phyloP scores from a whole-genome alignment of 2,329 filamentous ascomycete species.

The Didymella segeticola region DNA sequence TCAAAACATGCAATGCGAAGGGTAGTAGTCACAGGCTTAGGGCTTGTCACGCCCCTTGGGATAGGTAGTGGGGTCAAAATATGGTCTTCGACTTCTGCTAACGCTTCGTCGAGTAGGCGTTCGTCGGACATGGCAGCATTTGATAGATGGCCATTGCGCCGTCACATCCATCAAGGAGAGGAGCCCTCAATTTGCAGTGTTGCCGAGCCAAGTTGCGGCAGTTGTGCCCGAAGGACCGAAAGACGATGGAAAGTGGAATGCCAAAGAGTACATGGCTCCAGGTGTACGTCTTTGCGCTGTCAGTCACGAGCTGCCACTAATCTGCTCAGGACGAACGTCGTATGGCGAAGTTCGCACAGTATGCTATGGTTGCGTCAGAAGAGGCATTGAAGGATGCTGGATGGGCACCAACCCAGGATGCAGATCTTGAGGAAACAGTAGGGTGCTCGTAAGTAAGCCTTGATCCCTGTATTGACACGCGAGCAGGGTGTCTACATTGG shows the following conservation, averaged over 20 bases:
- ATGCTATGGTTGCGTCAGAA: conserved; percentile 82
- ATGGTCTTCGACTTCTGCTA: neutral
- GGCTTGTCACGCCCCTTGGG: conserved; percentile 71
- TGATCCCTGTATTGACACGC: conserved; percentile 10
- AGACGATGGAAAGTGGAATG: conserved; percentile 54
- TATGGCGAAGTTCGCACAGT: conserved; percentile 92
- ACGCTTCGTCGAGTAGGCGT: conserved; percentile 59
- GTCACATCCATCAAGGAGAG: conserved; percentile 74
- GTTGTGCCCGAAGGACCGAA: conserved; percentile 69
- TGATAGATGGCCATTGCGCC: conserved; percentile 81
- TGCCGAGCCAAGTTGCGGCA: conserved; percentile 87
- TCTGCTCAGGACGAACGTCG: conserved; percentile 67
- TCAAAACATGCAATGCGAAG: conserved; percentile 56
- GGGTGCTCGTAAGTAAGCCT: conserved; percentile 9
- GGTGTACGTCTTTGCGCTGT: neutral
- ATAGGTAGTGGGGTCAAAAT: conserved; percentile 59
- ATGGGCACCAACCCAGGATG: conserved; percentile 69
- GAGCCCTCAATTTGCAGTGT: conserved; percentile 68
- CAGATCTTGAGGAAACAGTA: conserved; percentile 75
- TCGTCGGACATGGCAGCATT: conserved; percentile 77
- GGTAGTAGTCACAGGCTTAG: conserved; percentile 59
- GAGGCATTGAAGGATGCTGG: conserved; percentile 86
- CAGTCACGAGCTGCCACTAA: neutral
- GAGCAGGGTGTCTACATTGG: conserved; percentile 83
- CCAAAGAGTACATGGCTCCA: conserved; percentile 53